Conservation (phyloP, 768 basidiomycete species). For the Suillus sp. region DNA sequence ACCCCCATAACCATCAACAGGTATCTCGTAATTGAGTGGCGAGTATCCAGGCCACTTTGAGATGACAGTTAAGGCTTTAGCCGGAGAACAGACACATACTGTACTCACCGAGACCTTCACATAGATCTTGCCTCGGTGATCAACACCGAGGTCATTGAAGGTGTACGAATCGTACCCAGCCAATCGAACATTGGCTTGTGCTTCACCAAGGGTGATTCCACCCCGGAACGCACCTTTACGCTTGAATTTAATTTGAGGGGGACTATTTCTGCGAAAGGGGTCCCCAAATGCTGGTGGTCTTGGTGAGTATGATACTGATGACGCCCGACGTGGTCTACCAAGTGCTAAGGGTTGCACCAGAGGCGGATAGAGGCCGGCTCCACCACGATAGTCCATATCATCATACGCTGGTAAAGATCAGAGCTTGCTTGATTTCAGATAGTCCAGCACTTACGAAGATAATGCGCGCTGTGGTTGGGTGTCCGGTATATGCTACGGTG, state of each 20-base stretch:
- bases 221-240: slow-evolving; percentile 66
- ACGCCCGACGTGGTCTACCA: slow-evolving; percentile 37
- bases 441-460: slow-evolving; percentile 39
- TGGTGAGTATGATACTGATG: slow-evolving; percentile 42
- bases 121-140: slow-evolving; percentile 57
- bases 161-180: slow-evolving; percentile 66
- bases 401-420: slow-evolving; percentile 49
- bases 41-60: slow-evolving; percentile 69
- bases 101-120: slow-evolving; percentile 60
- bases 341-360: slow-evolving; percentile 24
- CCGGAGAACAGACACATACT: slow-evolving; percentile 5
- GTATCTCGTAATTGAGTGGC: slow-evolving; percentile 74
- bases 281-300: slow-evolving; percentile 40
- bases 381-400: slow-evolving; percentile 41
- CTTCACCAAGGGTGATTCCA: slow-evolving; percentile 69
- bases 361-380: slow-evolving; percentile 28
- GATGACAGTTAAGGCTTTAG: slow-evolving; percentile 7
- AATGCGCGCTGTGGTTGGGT: slow-evolving; percentile 40
- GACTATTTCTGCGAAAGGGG: slow-evolving; percentile 50
- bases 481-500: slow-evolving; percentile 37
- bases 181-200: slow-evolving; percentile 62
- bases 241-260: slow-evolving; percentile 68
- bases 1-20: slow-evolving; percentile 66
- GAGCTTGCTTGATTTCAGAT: slow-evolving; percentile 3
- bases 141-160: slow-evolving; percentile 65